These are phyloP conservation scores for Rhizopus stolonifer DNA, from an alignment of 371 early-diverging fungal genomes.

Conservation along the genomic window DNA sequence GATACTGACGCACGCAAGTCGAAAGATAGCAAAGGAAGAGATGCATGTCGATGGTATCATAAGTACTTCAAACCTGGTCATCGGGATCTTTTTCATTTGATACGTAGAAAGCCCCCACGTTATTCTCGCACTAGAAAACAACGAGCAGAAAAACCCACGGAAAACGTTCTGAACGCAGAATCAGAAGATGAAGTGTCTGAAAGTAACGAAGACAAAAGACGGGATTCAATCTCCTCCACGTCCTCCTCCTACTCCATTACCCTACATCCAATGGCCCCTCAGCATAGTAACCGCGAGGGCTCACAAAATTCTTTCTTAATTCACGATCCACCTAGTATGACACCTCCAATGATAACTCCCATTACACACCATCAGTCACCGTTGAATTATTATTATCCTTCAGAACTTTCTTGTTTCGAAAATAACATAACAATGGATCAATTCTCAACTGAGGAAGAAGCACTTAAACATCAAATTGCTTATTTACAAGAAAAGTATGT, in stretches of 20 bases:
- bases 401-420: not conserved
- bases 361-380: not conserved
- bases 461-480: not conserved
- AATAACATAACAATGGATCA: not conserved
- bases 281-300: not conserved
- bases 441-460: not conserved
- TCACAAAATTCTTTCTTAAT: not conserved
- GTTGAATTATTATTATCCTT: not conserved
- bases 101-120: conserved; percentile 42
- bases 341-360: not conserved
- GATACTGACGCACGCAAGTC: conserved; percentile 54
- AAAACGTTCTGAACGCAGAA: conserved; percentile 1
- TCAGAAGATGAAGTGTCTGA: conserved; percentile 21
- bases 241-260: conserved; percentile 12
- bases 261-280: conserved; percentile 9
- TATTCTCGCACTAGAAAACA: conserved; percentile 27
- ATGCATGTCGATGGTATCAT: conserved; percentile 50
- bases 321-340: not conserved
- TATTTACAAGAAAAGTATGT: conserved; percentile 4
- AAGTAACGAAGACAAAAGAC: conserved; percentile 11
- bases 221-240: conserved; percentile 16
- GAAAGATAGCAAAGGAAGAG: conserved; percentile 45
- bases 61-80: conserved; percentile 41
- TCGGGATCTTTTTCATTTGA: conserved; percentile 44
- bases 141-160: not conserved